Evolutionary conservation across 2,329 filamentous ascomycete species (phyloP).

Genomic region (Aureobasidium sp.): DNA sequence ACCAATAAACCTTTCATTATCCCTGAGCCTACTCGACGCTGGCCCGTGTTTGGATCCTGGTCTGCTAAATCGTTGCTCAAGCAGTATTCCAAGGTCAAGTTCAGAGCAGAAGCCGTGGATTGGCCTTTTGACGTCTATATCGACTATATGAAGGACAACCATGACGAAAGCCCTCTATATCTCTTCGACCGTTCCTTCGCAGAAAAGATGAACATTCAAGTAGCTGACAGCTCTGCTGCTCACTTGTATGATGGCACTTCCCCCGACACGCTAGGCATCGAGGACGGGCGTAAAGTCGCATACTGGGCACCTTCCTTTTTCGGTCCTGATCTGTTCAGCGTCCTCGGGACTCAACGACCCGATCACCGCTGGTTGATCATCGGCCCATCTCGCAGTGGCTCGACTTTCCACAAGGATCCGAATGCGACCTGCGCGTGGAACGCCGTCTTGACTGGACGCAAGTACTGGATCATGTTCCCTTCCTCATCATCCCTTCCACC

Average conservation of each 20-base stretch:
- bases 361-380: slow-evolving; percentile 91
- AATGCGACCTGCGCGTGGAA: slow-evolving; percentile 81
- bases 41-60: slow-evolving; percentile 74
- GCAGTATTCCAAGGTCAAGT: slow-evolving; percentile 59
- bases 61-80: slow-evolving; percentile 56
- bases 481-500: slow-evolving; percentile 52
- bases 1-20: slow-evolving; percentile 78
- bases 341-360: slow-evolving; percentile 69
- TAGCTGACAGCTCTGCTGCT: slow-evolving; percentile 40
- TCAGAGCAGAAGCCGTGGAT: slow-evolving; percentile 87
- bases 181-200: slow-evolving; percentile 84
- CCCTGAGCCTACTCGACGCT: slow-evolving; percentile 69
- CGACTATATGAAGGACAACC: slow-evolving; percentile 69
- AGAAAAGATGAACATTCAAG: slow-evolving; percentile 68
- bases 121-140: slow-evolving; percentile 79
- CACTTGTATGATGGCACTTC: slow-evolving; percentile 13
- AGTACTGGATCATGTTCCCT: slow-evolving; percentile 99
- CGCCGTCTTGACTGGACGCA: slow-evolving; percentile 77
- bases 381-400: slow-evolving; percentile 77
- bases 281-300: slow-evolving; percentile 34
- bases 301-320: slow-evolving; percentile 84
- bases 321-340: slow-evolving; percentile 73
- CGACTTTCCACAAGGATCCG: slow-evolving; percentile 84
- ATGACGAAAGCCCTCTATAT: slow-evolving; percentile 84
- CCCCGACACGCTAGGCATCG: slow-evolving; percentile 19